A percentile compares a stretch with the other conserved stretches of the same genome.
phyloP scores from a whole-genome alignment of 2,329 filamentous ascomycete species.

The Cercospora sojina region DNA sequence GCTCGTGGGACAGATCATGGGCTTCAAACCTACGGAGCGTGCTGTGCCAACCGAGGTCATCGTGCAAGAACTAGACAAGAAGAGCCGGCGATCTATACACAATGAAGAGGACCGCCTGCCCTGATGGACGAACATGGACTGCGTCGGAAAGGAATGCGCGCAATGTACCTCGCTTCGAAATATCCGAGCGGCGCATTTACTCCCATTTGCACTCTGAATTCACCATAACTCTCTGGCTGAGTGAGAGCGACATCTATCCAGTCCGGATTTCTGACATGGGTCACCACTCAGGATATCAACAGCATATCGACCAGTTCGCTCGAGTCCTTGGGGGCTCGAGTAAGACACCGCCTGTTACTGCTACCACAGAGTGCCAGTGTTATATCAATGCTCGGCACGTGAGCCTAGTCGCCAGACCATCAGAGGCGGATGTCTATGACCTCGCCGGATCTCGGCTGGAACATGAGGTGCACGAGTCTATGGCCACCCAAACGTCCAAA shows the following conservation, averaged over 20 bases:
- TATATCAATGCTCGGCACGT: background rate
- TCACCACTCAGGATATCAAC: background rate
- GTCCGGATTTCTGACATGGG: background rate
- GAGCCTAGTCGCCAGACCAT: background rate
- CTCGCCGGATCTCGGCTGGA: background rate
- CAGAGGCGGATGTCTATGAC: background rate
- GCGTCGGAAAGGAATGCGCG: background rate
- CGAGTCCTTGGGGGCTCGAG: background rate
- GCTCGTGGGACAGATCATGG: constrained; percentile 71
- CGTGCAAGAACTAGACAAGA: constrained; percentile 29
- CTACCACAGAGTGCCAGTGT: background rate
- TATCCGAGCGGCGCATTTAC: background rate
- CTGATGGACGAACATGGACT: background rate
- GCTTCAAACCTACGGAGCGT: constrained; percentile 54
- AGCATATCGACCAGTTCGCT: background rate
- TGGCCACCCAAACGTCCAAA: too few species aligned
- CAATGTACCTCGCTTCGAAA: background rate
- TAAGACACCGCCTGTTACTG: background rate
- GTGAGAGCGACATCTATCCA: background rate
- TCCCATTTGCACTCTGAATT: background rate
- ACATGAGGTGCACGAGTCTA: too few species aligned
- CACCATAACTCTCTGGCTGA: background rate
- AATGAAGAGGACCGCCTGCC: background rate
- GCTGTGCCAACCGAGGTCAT: constrained; percentile 31
- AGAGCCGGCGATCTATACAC: constrained; percentile 1